Evolutionary conservation across 208 protist genomes (phyloP), one percentile per base, ranked within the genome.

Genomic region (Wallacemonas rigidus): DNA sequence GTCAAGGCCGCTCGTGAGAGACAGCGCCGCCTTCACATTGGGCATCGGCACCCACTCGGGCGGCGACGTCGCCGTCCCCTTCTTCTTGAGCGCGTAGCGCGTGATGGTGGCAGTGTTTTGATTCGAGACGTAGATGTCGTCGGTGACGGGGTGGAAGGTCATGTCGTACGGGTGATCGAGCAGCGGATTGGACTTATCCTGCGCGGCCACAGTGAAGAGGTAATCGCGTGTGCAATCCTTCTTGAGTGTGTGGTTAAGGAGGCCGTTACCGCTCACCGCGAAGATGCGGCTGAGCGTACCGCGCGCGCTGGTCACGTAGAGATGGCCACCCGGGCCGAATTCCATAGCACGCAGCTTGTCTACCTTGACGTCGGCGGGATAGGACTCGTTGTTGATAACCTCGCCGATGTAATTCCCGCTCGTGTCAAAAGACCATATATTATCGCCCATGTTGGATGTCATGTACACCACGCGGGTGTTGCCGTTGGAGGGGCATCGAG

Each of bases 111-210:
- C 82, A 35, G 85, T 88, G 78, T 96, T 96, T 69, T 96, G 91
- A 75, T 96, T 96, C 2, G 87, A 78, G 60, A 94, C 89, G 80
- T 84, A 96, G 69, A 96, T 71, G 58, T 85, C 83, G 58, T 85
- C 72, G 44, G 83, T 86, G 12, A 67, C 67, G 11, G 91, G 91
- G 70, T 94, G 81, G 74, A 96, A 96, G 53, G 72, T 71, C 61
- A 96, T 87, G 63, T 89, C 78, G 80, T 94, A 96, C 17, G 91
- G 91, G 78, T 96, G 91, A 67, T 96, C 91, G 17, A 96, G 80
- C n/a, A 92, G 84, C 5, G 89, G 86, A 60, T 96, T 91, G 12
- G 55, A 44, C 63, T 70, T 75, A 73, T 65, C 74, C 82, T 92
- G 85, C 55, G 69, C 55, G 11, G 76, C 74, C 15, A 86, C 91